These are phyloP conservation scores for Paramecium sexaurelia DNA, from an alignment of 73 alveolate species.

Conservation along the genomic window DNA sequence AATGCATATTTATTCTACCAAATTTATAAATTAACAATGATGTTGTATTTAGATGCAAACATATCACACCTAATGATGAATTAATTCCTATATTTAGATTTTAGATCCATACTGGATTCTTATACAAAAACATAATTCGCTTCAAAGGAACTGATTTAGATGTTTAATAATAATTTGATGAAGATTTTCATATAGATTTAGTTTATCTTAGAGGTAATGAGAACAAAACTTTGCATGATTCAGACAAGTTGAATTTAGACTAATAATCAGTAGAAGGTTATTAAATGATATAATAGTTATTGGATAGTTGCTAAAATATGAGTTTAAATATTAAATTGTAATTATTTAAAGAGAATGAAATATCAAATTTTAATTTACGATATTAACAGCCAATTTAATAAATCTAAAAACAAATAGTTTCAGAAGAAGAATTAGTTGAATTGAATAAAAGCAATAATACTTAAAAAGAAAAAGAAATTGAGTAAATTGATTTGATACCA, in stretches of 20 bases:
- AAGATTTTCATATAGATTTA: background rate
- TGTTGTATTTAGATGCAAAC: constrained; percentile 13
- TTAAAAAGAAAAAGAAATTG: background rate
- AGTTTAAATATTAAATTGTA: background rate
- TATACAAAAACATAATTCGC: background rate
- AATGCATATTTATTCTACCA: constrained; percentile 19
- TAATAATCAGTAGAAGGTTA: background rate
- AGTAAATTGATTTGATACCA: background rate
- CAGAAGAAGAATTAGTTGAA: background rate
- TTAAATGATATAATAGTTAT: background rate
- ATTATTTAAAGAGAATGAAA: background rate
- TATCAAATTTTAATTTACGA: background rate
- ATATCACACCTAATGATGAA: background rate
- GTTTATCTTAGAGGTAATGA: background rate
- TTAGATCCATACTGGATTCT: background rate
- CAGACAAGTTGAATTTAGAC: background rate
- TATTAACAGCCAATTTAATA: background rate
- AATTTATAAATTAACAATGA: background rate
- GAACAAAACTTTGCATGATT: background rate
- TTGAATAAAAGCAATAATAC: background rate
- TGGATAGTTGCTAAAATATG: background rate
- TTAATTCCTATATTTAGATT: constrained; percentile 12
- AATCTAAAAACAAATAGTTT: background rate
- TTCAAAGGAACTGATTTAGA: background rate
- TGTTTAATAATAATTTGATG: background rate